phyloP scores from a whole-genome alignment of 1,139 yeast species.

The Pichia terricola region DNA sequence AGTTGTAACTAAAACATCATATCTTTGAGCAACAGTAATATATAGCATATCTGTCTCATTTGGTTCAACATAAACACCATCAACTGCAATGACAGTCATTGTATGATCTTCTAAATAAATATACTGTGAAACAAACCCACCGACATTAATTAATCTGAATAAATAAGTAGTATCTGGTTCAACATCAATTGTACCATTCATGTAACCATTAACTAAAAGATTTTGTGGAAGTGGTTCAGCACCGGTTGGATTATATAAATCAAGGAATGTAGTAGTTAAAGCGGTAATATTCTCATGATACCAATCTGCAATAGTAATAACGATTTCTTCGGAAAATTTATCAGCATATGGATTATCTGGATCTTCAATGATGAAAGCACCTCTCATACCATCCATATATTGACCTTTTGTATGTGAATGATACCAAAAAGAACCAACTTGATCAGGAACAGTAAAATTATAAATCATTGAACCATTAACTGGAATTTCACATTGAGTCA shows the following conservation, averaged over 20 bases:
- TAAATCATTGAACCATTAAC: slow-evolving; percentile 60
- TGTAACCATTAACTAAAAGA: slow-evolving; percentile 68
- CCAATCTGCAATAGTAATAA: slow-evolving; percentile 72
- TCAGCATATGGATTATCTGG: slow-evolving; percentile 35
- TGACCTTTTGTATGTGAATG: slow-evolving; percentile 84
- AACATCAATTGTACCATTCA: slow-evolving; percentile 59
- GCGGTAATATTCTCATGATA: slow-evolving; percentile 56
- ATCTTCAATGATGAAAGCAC: slow-evolving; percentile 61
- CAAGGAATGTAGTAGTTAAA: slow-evolving; percentile 49
- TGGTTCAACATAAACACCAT: slow-evolving; percentile 60
- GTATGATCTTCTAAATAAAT: slow-evolving; percentile 79
- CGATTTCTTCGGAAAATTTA: slow-evolving; percentile 65
- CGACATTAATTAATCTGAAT: slow-evolving; percentile 68
- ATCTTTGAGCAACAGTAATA: slow-evolving; percentile 69
- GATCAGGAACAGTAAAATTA: slow-evolving; percentile 76
- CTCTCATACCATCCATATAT: slow-evolving; percentile 90
- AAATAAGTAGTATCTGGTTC: slow-evolving; percentile 75
- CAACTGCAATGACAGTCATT: slow-evolving; percentile 73
- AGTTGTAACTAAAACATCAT: slow-evolving; percentile 63
- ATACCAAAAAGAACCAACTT: slow-evolving; percentile 89
- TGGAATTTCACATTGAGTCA: slow-evolving; percentile 81
- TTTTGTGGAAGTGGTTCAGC: slow-evolving; percentile 92
- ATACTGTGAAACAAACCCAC: slow-evolving; percentile 82
- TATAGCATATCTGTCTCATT: slow-evolving; percentile 45
- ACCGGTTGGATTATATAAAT: slow-evolving; percentile 82